Base-by-base conservation (phyloP, 164 flowering plant species). In the Stephania cephalantha region DNA sequence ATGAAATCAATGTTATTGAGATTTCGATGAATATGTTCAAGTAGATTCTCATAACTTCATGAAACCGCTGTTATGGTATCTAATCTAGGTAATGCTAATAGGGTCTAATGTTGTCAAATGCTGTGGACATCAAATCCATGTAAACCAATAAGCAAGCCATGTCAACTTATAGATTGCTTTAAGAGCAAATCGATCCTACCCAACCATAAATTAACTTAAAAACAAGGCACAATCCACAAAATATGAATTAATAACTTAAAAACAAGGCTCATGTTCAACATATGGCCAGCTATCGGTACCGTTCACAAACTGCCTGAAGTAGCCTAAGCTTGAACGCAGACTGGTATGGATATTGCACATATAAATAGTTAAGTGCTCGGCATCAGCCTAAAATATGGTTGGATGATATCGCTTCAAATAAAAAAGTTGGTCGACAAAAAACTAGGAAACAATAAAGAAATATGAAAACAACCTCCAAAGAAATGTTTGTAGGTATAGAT, bases 401-500 rank as follows among this genome's bases (percentile, higher is more conserved):
- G 18, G 20, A 58, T n/a, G 20, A 3, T 58, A 58, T 35, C 4
- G 42, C 42, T 35, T 35, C 42, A 35, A 35, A 35, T 35, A 35
- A 35, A 35, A 35, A 35, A 4, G 42, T 35, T 35, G 42, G 42
- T 35, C 4, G 42, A 58, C 17, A 68, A 42, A 15, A 46, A 30
- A 1, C 30, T 29, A 44, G 53, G 4, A 67, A 30, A 1, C 30
- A 45, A 44, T 52, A 1, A 67, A n/a, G 44, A 5, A 45, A 45
- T 61, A 63, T 35, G 12, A 74, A 12, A 70, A 63, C 46, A 71
- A 94, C 97, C 97, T 95, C 98, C 64, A 95, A 81, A 52, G 80
- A 84, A 69, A 89, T 73, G 78, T 86, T 84, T n/a, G 81, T 84
- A 17, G 97, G 97, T 68, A 91, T 77, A 35, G 86, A 72, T 82